These are phyloP conservation scores for Geopyxis carbonaria DNA, from an alignment of 495 filamentous ascomycete species.

Conservation along the genomic window DNA sequence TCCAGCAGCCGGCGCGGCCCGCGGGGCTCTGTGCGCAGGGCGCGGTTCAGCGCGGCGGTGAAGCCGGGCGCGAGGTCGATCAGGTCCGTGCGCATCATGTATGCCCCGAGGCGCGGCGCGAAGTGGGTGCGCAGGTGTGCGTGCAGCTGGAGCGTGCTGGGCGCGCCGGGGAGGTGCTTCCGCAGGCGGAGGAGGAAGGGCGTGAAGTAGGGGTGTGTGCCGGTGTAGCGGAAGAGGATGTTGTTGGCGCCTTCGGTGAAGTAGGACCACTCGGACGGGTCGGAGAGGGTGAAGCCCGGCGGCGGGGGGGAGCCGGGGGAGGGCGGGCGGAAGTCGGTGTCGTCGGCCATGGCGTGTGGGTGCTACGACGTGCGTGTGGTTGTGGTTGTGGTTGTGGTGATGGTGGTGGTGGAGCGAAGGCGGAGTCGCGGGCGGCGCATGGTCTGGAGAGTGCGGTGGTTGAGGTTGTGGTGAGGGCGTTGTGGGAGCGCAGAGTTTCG, in stretches of 20 bases:
- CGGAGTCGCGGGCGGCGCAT: no score
- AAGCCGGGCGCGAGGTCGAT: slow-evolving; percentile 15
- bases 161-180: slow-evolving; percentile 19
- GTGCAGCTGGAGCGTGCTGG: slow-evolving; percentile 19
- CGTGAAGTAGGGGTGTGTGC: slow-evolving; percentile 24
- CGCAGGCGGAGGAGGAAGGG: slow-evolving; percentile 24
- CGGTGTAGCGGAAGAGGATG: slow-evolving; percentile 40
- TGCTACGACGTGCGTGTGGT: no score
- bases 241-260: slow-evolving; percentile 45
- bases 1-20: slow-evolving; percentile 16
- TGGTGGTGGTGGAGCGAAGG: no score
- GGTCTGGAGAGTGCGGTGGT: no score
- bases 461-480: no score
- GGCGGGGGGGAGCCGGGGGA: slow-evolving; percentile 13
- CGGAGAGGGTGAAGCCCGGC: slow-evolving; percentile 14
- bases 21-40: slow-evolving; percentile 7
- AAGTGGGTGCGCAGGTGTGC: slow-evolving; percentile 17
- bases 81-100: slow-evolving; percentile 19
- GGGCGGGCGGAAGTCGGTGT: neutral
- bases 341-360: no score
- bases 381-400: no score
- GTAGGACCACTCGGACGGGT: slow-evolving; percentile 22
- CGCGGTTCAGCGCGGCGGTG: slow-evolving; percentile 15
- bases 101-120: slow-evolving; percentile 17
- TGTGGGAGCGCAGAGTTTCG: no score